Conservation (phyloP, 2,329 filamentous ascomycete species). For the Fusarium sp. region DNA sequence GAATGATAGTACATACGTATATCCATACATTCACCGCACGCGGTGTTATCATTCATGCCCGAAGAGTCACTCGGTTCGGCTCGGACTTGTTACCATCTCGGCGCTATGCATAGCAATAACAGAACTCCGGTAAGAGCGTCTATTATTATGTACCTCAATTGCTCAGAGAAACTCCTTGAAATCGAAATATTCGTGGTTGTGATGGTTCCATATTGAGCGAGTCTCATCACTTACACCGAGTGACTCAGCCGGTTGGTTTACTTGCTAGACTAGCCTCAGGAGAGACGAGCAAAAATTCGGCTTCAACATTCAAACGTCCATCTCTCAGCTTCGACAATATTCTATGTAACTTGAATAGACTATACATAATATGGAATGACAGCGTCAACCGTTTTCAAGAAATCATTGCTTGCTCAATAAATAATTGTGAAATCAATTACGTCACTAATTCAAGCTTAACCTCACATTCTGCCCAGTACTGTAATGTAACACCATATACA, state of each 20-base stretch:
- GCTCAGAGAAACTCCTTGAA: background rate
- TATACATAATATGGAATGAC: background rate
- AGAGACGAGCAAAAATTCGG: background rate
- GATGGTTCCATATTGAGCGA: background rate
- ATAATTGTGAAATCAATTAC: slow-evolving; percentile 31
- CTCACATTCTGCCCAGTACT: background rate
- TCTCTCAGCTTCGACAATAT: slow-evolving; percentile 30
- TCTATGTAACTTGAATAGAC: background rate
- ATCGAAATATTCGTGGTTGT: background rate
- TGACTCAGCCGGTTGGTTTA: slow-evolving; percentile 34
- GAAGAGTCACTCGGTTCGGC: slow-evolving; percentile 34
- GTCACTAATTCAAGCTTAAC: slow-evolving; percentile 20
- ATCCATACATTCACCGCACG: background rate
- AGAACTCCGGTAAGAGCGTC: background rate
- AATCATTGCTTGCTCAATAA: background rate
- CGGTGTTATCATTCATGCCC: background rate
- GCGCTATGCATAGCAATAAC: background rate
- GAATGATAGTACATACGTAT: background rate
- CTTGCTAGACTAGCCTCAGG: background rate
- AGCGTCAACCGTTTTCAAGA: background rate
- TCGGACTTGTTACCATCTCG: slow-evolving; percentile 6
- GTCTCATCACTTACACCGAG: slow-evolving; percentile 26
- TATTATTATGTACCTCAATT: background rate
- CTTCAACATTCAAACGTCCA: slow-evolving; percentile 1
- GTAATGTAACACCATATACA: slow-evolving; percentile 3